Percentiles rank a stretch among this genome's conserved stretches.
Conservation (phyloP, 306 rosid species). For the Argentina anserina region DNA sequence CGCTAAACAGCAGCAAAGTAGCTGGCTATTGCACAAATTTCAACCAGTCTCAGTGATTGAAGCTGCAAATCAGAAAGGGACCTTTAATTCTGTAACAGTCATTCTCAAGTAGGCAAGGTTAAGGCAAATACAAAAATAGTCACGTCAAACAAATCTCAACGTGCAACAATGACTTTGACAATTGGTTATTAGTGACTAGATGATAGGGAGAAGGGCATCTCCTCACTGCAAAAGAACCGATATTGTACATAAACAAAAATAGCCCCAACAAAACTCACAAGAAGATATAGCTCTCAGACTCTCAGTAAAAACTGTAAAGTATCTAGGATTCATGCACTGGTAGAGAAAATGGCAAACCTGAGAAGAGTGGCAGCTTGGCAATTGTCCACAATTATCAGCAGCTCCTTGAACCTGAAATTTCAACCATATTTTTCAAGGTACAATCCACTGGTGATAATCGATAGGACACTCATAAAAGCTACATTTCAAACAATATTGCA, state of each 20-base stretch:
- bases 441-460: neutral
- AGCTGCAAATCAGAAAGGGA: constrained; percentile 60
- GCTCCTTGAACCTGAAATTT: constrained; percentile 87
- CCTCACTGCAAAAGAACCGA: neutral
- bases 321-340: neutral
- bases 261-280: neutral
- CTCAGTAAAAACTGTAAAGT: neutral
- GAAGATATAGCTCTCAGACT: neutral
- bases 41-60: too few relatives aligned
- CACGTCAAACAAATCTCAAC: neutral
- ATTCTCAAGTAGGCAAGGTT: neutral
- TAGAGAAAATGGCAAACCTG: constrained; percentile 53
- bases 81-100: constrained; percentile 29
- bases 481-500: neutral
- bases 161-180: neutral
- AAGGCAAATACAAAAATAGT: constrained; percentile 6
- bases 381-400: constrained; percentile 95
- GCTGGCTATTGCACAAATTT: too few relatives aligned
- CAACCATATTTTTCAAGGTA: constrained; percentile 12
- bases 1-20: too few relatives aligned
- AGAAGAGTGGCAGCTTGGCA: constrained; percentile 95
- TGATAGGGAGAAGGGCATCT: neutral
- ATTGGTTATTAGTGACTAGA: neutral
- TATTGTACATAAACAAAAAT: neutral
- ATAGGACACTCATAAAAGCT: too few relatives aligned